These are phyloP conservation scores for Coniosporium tulheliwenetii DNA, from an alignment of 2,329 filamentous ascomycete genomes.

Conservation along the genomic window DNA sequence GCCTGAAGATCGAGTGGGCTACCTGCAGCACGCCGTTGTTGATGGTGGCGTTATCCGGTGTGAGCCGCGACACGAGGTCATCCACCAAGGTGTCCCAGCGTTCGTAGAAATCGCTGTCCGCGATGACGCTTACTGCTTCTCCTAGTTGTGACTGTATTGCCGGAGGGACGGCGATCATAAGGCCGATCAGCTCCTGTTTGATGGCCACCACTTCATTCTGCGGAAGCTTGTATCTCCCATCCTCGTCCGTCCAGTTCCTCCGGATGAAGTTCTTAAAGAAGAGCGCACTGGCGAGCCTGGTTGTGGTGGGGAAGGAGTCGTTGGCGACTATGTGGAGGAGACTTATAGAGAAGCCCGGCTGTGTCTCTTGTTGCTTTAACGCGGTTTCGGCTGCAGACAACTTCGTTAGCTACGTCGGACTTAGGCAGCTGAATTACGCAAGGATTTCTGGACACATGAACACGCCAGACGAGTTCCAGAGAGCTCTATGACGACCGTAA, in stretches of 20 bases:
- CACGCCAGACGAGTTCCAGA: too few relatives aligned
- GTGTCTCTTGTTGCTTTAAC: slow-evolving; percentile 63
- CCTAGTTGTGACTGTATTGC: slow-evolving; percentile 87
- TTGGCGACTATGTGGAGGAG: slow-evolving; percentile 84
- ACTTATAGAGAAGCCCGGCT: slow-evolving; percentile 69
- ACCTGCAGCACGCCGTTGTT: slow-evolving; percentile 95
- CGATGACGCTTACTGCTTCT: slow-evolving; percentile 92
- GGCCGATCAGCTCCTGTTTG: slow-evolving; percentile 85
- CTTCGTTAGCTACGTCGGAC: background rate
- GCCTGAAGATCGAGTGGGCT: slow-evolving; percentile 92
- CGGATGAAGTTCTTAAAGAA: slow-evolving; percentile 99
- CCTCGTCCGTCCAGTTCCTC: slow-evolving; percentile 88
- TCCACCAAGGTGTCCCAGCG: slow-evolving; percentile 92
- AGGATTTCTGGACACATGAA: too few relatives aligned
- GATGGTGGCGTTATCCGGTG: slow-evolving; percentile 61
- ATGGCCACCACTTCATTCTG: slow-evolving; percentile 72
- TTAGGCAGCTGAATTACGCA: too few relatives aligned
- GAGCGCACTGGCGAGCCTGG: slow-evolving; percentile 72
- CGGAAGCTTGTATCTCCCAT: slow-evolving; percentile 82
- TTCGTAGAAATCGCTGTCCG: slow-evolving; percentile 94
- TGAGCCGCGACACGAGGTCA: slow-evolving; percentile 80
- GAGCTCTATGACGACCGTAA: slow-evolving; percentile 6
- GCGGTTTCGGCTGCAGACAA: slow-evolving; percentile 55
- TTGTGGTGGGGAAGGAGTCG: slow-evolving; percentile 55
- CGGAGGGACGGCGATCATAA: slow-evolving; percentile 86